These are phyloP conservation scores for Dichotomocladium elegans DNA, from an alignment of 371 early-diverging fungal species.

Conservation along the genomic window DNA sequence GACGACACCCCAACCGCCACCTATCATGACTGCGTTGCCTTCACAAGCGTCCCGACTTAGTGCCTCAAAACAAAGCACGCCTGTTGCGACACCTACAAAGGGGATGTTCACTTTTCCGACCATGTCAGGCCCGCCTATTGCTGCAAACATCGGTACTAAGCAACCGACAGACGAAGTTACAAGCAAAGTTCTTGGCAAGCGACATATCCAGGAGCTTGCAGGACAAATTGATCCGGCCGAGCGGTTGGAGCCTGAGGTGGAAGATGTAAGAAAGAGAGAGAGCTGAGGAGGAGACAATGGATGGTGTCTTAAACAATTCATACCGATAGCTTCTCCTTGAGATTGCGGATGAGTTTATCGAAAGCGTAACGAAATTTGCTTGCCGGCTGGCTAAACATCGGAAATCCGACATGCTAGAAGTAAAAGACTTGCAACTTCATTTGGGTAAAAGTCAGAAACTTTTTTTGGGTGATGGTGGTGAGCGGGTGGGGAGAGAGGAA, in stretches of 20 bases:
- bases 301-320: background rate
- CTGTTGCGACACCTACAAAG: constrained; percentile 9
- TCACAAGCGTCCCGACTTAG: constrained; percentile 11
- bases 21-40: constrained; percentile 3
- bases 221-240: constrained; percentile 85
- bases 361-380: constrained; percentile 80
- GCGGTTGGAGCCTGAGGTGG: constrained; percentile 84
- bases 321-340: constrained; percentile 82
- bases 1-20: background rate
- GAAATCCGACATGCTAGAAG: constrained; percentile 77
- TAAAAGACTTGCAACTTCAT: constrained; percentile 89
- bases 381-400: constrained; percentile 91
- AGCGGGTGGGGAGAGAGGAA: background rate
- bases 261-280: constrained; percentile 62
- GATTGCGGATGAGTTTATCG: constrained; percentile 92
- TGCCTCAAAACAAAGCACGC: constrained; percentile 10
- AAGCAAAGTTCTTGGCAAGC: constrained; percentile 62
- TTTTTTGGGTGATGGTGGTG: background rate
- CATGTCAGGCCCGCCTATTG: constrained; percentile 4
- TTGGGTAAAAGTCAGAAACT: constrained; percentile 56
- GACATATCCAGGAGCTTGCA: constrained; percentile 86
- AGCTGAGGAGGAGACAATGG: background rate
- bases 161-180: constrained; percentile 21
- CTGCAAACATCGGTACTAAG: background rate
- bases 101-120: constrained; percentile 8